Percentiles rank a stretch among this genome's conserved stretches.
Evolutionary conservation across 2,329 filamentous ascomycete genomes (phyloP).

Genomic region (Calycina marina): DNA sequence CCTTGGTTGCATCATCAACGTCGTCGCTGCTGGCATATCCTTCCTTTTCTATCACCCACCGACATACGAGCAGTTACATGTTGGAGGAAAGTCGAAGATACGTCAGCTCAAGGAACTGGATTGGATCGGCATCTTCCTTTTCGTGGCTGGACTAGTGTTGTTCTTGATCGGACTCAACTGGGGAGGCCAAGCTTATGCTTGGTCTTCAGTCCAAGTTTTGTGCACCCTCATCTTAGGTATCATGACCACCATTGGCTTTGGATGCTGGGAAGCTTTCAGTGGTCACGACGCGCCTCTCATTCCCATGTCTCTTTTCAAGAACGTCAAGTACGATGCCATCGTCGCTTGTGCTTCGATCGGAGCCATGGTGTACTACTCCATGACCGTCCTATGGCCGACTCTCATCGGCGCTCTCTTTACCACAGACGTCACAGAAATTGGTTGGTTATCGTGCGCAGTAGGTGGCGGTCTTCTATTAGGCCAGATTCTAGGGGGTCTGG

Average conservation of each 20-base stretch:
- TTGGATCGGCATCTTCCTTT: slow-evolving; percentile 22
- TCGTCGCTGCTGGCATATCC: slow-evolving; percentile 18
- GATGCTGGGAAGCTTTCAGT: slow-evolving; percentile 3
- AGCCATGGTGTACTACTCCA: slow-evolving; percentile 26
- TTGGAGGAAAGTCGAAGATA: slow-evolving; percentile 3
- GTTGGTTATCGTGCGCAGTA: slow-evolving; percentile 6
- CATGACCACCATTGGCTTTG: slow-evolving; percentile 2
- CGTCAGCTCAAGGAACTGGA: slow-evolving; percentile 17
- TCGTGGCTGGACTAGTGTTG: slow-evolving; percentile 26
- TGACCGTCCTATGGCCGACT: slow-evolving; percentile 25
- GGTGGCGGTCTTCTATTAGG: slow-evolving; percentile 4
- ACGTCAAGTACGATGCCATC: slow-evolving; percentile 20
- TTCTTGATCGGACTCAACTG: slow-evolving; percentile 30
- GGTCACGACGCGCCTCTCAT: slow-evolving; percentile 23
- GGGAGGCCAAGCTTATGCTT: slow-evolving; percentile 27
- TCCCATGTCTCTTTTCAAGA: slow-evolving; percentile 23
- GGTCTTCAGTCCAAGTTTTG: slow-evolving; percentile 22
- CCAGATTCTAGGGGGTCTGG: slow-evolving; percentile 19
- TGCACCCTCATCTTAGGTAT: slow-evolving; percentile 2
- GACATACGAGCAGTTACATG: slow-evolving; percentile 16
- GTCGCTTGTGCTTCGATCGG: slow-evolving; percentile 22
- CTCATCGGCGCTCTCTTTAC: slow-evolving; percentile 17
- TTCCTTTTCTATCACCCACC: slow-evolving; percentile 24
- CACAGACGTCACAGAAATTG: slow-evolving; percentile 3
- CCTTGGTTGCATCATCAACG: slow-evolving; percentile 20